These are phyloP conservation scores for Quercus lobata DNA, from an alignment of 331 rosid species.

Conservation along the genomic window DNA sequence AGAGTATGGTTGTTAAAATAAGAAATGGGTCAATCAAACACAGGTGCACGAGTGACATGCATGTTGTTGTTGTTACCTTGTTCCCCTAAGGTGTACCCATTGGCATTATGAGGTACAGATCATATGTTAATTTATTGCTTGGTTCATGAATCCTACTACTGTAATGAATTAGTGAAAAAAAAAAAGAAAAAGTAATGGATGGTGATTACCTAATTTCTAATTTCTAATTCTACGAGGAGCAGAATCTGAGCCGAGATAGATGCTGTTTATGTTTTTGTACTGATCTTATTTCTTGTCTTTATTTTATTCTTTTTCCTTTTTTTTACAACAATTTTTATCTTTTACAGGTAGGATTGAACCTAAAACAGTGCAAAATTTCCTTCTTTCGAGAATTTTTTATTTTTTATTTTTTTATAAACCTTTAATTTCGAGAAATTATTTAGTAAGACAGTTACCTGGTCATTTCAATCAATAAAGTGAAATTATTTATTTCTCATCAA, in stretches of 20 bases:
- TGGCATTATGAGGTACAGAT: neutral
- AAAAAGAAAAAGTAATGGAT: neutral
- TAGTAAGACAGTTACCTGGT: too few species aligned
- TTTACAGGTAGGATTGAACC: neutral
- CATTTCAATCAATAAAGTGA: too few species aligned
- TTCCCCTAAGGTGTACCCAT: constrained; percentile 1
- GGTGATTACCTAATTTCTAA: neutral
- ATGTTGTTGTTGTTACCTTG: constrained; percentile 15
- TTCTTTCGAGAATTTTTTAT: too few species aligned
- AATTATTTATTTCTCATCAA: too few species aligned
- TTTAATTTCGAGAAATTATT: too few species aligned
- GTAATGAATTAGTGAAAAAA: too few species aligned
- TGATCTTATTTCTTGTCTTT: neutral
- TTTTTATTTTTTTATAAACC: too few species aligned
- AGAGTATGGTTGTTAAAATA: neutral
- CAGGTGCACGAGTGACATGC: constrained; percentile 25
- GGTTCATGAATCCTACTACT: too few species aligned
- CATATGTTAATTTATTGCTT: neutral
- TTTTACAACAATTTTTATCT: neutral
- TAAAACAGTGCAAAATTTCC: neutral
- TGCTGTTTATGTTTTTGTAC: neutral
- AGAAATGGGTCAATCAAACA: neutral
- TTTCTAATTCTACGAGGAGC: neutral
- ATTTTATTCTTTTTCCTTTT: neutral
- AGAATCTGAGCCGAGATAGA: neutral